Conservation (phyloP, 169 alveolate genomes). For the Condylostoma magnum region DNA sequence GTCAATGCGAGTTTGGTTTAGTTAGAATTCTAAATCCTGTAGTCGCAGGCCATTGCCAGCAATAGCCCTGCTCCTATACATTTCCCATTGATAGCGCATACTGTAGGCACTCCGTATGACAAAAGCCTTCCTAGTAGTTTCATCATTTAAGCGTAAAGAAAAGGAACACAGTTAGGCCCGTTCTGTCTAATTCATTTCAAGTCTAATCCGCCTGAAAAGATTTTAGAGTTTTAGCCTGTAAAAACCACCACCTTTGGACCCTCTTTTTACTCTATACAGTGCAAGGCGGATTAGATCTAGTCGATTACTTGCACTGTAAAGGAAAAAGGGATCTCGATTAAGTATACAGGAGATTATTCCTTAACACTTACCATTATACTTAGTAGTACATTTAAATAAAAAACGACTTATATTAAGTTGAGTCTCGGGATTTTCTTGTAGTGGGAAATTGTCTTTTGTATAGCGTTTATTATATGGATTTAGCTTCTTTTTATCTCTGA, state of each 20-base stretch:
- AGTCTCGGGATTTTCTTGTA: too few relatives aligned
- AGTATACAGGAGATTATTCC: too few relatives aligned
- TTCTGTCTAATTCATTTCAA: conserved; percentile 33
- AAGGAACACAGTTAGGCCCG: not conserved
- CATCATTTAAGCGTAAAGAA: conserved; percentile 29
- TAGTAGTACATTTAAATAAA: too few relatives aligned
- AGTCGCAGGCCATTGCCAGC: conserved; percentile 69
- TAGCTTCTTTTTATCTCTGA: too few relatives aligned
- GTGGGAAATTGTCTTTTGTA: too few relatives aligned
- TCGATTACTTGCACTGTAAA: conserved; percentile 1
- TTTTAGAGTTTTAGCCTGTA: conserved; percentile 45
- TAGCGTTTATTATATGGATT: too few relatives aligned
- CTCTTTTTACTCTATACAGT: conserved; percentile 48
- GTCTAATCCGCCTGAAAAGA: conserved; percentile 64
- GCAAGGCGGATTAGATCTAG: conserved; percentile 38
- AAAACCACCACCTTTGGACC: conserved; percentile 63
- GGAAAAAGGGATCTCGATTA: not conserved
- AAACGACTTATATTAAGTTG: too few relatives aligned
- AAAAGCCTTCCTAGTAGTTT: conserved; percentile 52
- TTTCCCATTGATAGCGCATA: conserved; percentile 64
- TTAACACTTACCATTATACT: too few relatives aligned
- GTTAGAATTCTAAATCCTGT: conserved; percentile 43
- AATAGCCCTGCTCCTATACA: conserved; percentile 71
- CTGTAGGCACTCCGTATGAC: conserved; percentile 50
- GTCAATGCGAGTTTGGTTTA: conserved; percentile 27